Conservation (phyloP, 441 rosid species). For the Croton setiger region DNA sequence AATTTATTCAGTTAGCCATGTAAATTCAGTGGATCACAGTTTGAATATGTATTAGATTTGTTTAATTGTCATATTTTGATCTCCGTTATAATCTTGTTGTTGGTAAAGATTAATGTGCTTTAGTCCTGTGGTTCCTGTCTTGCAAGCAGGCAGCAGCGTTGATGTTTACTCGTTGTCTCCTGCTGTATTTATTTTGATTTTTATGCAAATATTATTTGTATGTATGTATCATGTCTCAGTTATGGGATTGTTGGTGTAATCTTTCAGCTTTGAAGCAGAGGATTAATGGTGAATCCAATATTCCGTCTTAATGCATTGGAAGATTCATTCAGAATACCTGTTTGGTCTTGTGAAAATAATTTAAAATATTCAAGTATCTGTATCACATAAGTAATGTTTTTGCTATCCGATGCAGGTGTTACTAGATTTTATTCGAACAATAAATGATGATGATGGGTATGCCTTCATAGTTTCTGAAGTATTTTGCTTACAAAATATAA, state of each 20-base stretch:
- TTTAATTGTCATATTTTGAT: background rate
- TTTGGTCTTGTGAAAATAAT: conserved; percentile 9
- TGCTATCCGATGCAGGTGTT: conserved; percentile 60
- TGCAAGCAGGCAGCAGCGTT: background rate
- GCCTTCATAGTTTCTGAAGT: conserved; percentile 25
- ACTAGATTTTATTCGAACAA: conserved; percentile 86
- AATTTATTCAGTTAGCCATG: background rate
- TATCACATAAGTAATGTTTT: conserved; percentile 10
- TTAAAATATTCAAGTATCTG: background rate
- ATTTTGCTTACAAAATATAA: conserved; percentile 3
- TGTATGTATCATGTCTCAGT: background rate
- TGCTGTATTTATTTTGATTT: background rate
- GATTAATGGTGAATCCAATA: background rate
- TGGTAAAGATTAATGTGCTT: background rate
- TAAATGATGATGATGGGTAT: conserved; percentile 98
- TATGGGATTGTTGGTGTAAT: background rate
- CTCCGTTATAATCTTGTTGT: background rate
- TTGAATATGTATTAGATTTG: background rate
- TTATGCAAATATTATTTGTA: background rate
- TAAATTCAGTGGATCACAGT: background rate
- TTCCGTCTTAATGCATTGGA: background rate
- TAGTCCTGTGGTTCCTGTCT: background rate
- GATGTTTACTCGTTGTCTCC: background rate
- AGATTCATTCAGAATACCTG: conserved; percentile 11
- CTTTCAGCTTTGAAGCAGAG: conserved; percentile 5